Evolutionary conservation across 257 asterid genomes (phyloP), one percentile per base, ranked within the genome.

Genomic region (Solanum medicagineum): DNA sequence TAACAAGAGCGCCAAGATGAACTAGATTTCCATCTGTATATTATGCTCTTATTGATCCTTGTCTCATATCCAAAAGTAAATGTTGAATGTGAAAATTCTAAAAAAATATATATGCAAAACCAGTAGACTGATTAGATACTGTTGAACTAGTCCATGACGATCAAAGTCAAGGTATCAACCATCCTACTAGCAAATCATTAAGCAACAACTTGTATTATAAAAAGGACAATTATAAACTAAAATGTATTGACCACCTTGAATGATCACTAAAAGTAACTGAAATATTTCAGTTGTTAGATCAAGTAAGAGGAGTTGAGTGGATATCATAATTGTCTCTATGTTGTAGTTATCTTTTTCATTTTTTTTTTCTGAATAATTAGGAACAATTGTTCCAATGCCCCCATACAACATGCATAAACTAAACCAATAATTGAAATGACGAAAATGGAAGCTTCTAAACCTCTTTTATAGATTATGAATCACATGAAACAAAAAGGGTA

Each of bases 51-150:
- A 80, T 87, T 86, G 85, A 94, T 91, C 86, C 96, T 95, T 8
- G 98, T 97, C 92, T 96, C 99, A 81, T 86, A 93, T 87, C 99
- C 99, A 63, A 95, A 89, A 85, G 92, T 88, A 87, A 93, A 96
- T 65, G 99, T 93, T 32, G 99, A 84, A 87, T 96, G 99, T 45
- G 94, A 86, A 80, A 96, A 96, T 70, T 98, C 98, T 94, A 95
- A 86, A 91, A 87, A 71, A 71, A 83, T 16, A 40, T 32, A 85
- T 49, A 62, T 66, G 81, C 63, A 49, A 70, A 56, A 66, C 24
- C 66, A 83, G 32, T 20, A 56, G 77, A 65, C 60, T n/a, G 15
- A 83, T 66, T 84, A 68, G 49, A 16, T 70, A 70, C 29, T 51
- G 16, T 26, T 51, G 32, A 29, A 29, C 32, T 29, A 77, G 47